These are phyloP conservation scores for Candida oleophila DNA, from an alignment of 805 yeast species.

Conservation along the genomic window DNA sequence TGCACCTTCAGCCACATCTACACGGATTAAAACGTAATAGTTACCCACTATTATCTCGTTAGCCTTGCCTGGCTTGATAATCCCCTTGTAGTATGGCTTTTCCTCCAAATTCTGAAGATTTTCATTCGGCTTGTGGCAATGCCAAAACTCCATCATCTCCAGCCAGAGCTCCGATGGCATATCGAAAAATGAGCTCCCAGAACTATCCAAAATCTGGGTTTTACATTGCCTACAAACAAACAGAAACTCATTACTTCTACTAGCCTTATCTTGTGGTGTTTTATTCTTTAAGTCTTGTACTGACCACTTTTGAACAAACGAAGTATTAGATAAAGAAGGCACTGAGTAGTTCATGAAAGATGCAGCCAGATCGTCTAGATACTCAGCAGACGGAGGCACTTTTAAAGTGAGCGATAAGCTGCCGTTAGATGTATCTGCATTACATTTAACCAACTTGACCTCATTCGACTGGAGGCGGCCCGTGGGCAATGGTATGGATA, in stretches of 20 bases:
- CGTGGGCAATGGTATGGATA: not conserved
- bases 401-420: constrained; percentile 6
- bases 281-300: constrained; percentile 35
- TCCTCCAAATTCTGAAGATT: constrained; percentile 21
- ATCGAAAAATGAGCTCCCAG: constrained; percentile 41
- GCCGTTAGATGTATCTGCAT: not conserved
- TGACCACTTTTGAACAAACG: constrained; percentile 37
- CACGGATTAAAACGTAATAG: constrained; percentile 49
- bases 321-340: constrained; percentile 3
- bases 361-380: constrained; percentile 2
- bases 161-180: constrained; percentile 94
- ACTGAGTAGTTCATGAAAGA: constrained; percentile 12
- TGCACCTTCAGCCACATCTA: constrained; percentile 12
- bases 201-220: constrained; percentile 26
- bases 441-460: constrained; percentile 5
- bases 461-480: constrained; percentile 5
- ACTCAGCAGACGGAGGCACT: not conserved
- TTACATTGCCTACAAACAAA: constrained; percentile 35
- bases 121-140: constrained; percentile 76
- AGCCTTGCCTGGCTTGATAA: constrained; percentile 40
- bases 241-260: constrained; percentile 20
- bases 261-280: constrained; percentile 24
- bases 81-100: constrained; percentile 31
- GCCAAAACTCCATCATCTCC: constrained; percentile 97
- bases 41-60: constrained; percentile 53